These are phyloP conservation scores for Tylopilus felleus DNA, from an alignment of 768 basidiomycete genomes.

Conservation along the genomic window DNA sequence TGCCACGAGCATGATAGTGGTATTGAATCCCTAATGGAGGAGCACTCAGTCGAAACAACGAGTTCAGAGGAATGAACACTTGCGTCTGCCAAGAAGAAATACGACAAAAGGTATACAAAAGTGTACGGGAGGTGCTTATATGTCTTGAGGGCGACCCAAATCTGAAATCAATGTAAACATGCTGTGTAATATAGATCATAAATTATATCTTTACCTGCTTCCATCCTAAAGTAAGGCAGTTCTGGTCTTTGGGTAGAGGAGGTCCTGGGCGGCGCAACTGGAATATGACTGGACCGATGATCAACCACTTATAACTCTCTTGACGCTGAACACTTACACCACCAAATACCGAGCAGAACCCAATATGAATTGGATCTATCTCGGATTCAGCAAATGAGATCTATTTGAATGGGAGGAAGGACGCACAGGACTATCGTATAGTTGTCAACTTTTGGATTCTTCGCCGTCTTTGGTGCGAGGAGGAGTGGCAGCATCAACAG, in stretches of 20 bases:
- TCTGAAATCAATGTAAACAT: conserved; percentile 38
- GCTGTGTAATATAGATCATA: not conserved
- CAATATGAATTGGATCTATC: conserved; percentile 66
- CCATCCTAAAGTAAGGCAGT: conserved; percentile 81
- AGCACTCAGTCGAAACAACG: not conserved
- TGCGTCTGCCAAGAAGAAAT: conserved; percentile 75
- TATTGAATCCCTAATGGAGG: conserved; percentile 70
- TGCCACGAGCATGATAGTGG: conserved; percentile 67
- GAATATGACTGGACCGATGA: conserved; percentile 57
- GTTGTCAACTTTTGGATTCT: conserved; percentile 65
- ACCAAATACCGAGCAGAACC: conserved; percentile 82
- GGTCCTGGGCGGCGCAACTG: conserved; percentile 83
- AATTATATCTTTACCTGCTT: conserved; percentile 52
- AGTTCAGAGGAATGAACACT: conserved; percentile 18
- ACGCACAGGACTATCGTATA: conserved; percentile 68
- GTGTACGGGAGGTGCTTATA: conserved; percentile 79
- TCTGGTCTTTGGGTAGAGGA: conserved; percentile 69
- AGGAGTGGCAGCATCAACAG: conserved; percentile 68
- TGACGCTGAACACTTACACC: conserved; percentile 55
- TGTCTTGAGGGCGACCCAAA: conserved; percentile 72
- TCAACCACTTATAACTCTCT: not conserved
- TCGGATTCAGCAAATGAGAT: not conserved
- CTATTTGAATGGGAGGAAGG: too few relatives aligned
- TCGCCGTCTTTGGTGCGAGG: conserved; percentile 43
- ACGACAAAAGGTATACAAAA: conserved; percentile 72